Evolutionary conservation across 768 basidiomycete genomes (phyloP).

Genomic region (Tulasnella calospora): DNA sequence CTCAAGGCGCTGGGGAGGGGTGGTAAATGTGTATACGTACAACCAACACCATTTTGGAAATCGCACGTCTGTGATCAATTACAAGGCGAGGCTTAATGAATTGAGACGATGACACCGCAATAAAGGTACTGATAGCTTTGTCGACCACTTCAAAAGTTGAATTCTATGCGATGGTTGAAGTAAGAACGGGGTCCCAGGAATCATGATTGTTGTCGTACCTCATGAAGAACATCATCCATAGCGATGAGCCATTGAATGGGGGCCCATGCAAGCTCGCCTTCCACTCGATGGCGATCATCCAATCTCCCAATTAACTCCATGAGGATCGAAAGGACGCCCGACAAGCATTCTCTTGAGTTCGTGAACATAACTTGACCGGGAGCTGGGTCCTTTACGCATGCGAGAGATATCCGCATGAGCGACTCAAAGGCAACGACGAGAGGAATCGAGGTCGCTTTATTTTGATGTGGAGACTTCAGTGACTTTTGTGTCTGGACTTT

Average conservation of each 20-base stretch:
- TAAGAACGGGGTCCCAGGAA: background rate
- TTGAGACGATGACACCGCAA: conserved; percentile 51
- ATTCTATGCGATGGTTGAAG: conserved; percentile 39
- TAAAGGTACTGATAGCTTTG: conserved; percentile 50
- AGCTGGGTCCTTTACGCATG: conserved; percentile 38
- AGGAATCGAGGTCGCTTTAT: conserved; percentile 41
- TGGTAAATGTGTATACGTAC: conserved; percentile 35
- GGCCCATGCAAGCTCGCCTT: conserved; percentile 46
- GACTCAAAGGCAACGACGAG: conserved; percentile 57
- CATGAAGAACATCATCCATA: conserved; percentile 51
- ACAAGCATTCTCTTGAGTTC: conserved; percentile 50
- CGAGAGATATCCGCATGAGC: conserved; percentile 45
- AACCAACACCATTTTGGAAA: conserved; percentile 55
- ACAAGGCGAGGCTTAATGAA: conserved; percentile 50
- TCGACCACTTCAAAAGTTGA: conserved; percentile 67
- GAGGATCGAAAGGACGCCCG: conserved; percentile 50
- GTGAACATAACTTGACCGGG: conserved; percentile 9
- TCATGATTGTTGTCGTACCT: conserved; percentile 40
- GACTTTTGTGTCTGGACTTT: background rate
- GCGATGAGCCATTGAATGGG: conserved; percentile 58
- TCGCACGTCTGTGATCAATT: conserved; percentile 52
- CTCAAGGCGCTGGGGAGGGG: background rate
- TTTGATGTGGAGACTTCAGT: conserved; percentile 29
- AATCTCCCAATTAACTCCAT: conserved; percentile 29
- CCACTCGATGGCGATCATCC: background rate